A percentile compares a stretch with the other conserved stretches of the same genome.
Conservation (phyloP, 768 basidiomycete species). For the Gloeophyllum trabeum region DNA sequence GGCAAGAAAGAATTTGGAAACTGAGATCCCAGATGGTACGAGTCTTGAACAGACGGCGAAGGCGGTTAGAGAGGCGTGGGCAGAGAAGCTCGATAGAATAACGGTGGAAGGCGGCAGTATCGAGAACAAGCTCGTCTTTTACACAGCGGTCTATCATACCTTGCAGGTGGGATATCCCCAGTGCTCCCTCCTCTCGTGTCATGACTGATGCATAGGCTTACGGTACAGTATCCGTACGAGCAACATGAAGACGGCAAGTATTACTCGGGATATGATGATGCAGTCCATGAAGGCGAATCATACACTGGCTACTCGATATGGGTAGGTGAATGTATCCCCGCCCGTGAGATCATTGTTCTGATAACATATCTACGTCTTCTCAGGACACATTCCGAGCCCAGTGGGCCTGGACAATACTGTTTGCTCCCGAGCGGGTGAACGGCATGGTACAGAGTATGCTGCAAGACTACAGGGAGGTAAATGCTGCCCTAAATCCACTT, state of each 20-base stretch:
- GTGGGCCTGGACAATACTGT: slow-evolving; percentile 70
- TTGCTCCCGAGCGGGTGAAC: slow-evolving; percentile 67
- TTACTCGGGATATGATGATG: slow-evolving; percentile 69
- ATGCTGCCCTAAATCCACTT: background rate
- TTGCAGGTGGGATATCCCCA: background rate
- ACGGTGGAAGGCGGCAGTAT: slow-evolving; percentile 33
- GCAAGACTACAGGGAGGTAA: slow-evolving; percentile 60
- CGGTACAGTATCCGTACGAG: slow-evolving; percentile 62
- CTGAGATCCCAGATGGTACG: slow-evolving; percentile 33
- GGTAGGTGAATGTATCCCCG: slow-evolving; percentile 25
- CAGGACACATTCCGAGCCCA: slow-evolving; percentile 73
- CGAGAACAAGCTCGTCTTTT: slow-evolving; percentile 33
- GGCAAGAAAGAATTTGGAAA: slow-evolving; percentile 39
- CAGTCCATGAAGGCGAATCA: slow-evolving; percentile 50
- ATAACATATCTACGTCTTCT: background rate
- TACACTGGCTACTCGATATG: slow-evolving; percentile 78
- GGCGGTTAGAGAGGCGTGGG: slow-evolving; percentile 39
- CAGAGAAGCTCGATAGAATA: slow-evolving; percentile 43
- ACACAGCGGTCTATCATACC: background rate
- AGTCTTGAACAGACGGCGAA: slow-evolving; percentile 41
- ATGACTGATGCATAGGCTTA: background rate
- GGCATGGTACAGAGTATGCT: slow-evolving; percentile 76
- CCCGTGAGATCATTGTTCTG: background rate
- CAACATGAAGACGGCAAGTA: slow-evolving; percentile 55
- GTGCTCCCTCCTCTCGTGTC: background rate